Evolutionary conservation across 2,329 filamentous ascomycete species (phyloP), one percentile per base, ranked within the genome.

Genomic region (Karstenula rhodostoma): DNA sequence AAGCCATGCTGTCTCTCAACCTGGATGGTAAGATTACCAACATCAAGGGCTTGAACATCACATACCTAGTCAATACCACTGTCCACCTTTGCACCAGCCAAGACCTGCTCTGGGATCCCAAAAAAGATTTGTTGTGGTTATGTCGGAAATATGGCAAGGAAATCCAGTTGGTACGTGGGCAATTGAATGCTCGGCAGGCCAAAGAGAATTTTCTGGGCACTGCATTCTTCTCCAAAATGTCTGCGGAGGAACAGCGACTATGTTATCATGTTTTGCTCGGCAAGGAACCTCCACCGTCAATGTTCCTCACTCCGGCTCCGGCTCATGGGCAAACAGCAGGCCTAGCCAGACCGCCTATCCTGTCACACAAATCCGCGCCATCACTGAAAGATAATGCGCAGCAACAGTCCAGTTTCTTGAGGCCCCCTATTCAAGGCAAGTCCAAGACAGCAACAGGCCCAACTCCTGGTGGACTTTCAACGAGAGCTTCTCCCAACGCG

Each of bases 31-130:
- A 71, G 19, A 59, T 66, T 6, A 63, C 59, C 29, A 70, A 61
- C n/a, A 72, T 70, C 56, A 74, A 70, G 50, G 65, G 72, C 6
- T 49, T 77, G 12, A 76, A 74, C 50, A 70, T 74, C 56, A 60
- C 69, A 3, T 72, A 74, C 51, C 59, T 76, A 3, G 52, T 76
- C 23, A 71, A 67, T 32, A 70, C 71, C 2, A 48, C 73, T 13
- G 50, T 76, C 3, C 61, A 68, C 19, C 70, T 65, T 32, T 76
- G 67, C 56, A 71, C 64, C 22, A 61, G 60, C n/a, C 62, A 61
- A 37, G 66, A 70, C 22, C 57, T 77, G 3, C 35, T 57, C 2
- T 76, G 73, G 73, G 72, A 75, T 53, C 72, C 73, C 4, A 64
- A 60, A 37, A 69, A 69, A 50, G 71, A 76, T 37, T 47, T 77